Evolutionary conservation across 2,329 filamentous ascomycete genomes (phyloP).

Genomic region (Byssoonygena ceratinophila): DNA sequence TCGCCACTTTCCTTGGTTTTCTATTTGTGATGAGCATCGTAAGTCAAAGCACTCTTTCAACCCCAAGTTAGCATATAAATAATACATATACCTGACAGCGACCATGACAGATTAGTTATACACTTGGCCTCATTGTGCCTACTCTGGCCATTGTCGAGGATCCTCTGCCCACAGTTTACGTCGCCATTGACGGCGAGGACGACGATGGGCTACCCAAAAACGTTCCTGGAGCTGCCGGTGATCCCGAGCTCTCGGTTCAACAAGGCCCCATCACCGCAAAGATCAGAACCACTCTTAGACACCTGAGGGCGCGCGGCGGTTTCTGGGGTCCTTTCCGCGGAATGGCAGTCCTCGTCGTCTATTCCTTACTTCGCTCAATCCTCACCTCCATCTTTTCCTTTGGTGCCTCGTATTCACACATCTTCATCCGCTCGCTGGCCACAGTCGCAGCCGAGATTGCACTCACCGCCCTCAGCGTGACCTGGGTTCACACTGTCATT

Average conservation of each 20-base stretch:
- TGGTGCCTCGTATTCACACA: slow-evolving; percentile 29
- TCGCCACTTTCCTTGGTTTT: neutral
- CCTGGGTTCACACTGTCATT: slow-evolving; percentile 82
- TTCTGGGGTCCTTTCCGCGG: slow-evolving; percentile 60
- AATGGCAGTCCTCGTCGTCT: slow-evolving; percentile 42
- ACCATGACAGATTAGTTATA: slow-evolving; percentile 42
- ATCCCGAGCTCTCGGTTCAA: slow-evolving; percentile 35
- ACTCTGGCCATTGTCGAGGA: slow-evolving; percentile 56
- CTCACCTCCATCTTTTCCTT: slow-evolving; percentile 39
- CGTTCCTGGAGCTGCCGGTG: slow-evolving; percentile 30
- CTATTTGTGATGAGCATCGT: neutral
- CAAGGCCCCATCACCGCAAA: slow-evolving; percentile 51
- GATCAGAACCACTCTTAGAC: slow-evolving; percentile 48
- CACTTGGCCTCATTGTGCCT: slow-evolving; percentile 49
- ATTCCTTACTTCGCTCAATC: slow-evolving; percentile 36
- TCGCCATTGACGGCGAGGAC: slow-evolving; percentile 39
- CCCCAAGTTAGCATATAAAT: too few relatives aligned
- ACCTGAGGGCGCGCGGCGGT: slow-evolving; percentile 55
- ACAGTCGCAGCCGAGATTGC: slow-evolving; percentile 50
- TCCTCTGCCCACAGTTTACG: slow-evolving; percentile 43
- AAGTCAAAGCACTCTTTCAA: neutral
- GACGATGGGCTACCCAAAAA: slow-evolving; percentile 18
- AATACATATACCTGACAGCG: neutral
- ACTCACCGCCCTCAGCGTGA: slow-evolving; percentile 58
- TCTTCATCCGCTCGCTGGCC: slow-evolving; percentile 40